Percentiles rank a stretch among this genome's conserved stretches.
Evolutionary conservation across 1,284 basidiomycete species (phyloP).

Genomic region (Pseudozyma thailandica): DNA sequence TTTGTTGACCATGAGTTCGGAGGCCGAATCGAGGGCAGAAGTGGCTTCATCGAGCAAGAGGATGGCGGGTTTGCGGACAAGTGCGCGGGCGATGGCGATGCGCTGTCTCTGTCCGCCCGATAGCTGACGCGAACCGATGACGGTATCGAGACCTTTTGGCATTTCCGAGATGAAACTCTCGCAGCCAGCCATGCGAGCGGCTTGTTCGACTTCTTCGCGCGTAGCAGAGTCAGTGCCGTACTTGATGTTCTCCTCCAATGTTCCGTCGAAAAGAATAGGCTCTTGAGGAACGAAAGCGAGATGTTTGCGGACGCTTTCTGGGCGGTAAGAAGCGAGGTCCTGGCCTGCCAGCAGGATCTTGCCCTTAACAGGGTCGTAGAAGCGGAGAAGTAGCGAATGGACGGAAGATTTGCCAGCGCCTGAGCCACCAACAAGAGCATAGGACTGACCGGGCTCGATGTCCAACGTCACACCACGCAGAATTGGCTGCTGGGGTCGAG

Average conservation of each 20-base stretch:
- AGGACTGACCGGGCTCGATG: slow-evolving; percentile 66
- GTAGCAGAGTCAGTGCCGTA: slow-evolving; percentile 81
- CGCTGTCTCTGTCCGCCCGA: slow-evolving; percentile 71
- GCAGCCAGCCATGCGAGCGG: slow-evolving; percentile 90
- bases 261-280: slow-evolving; percentile 74
- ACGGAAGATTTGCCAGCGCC: slow-evolving; percentile 80
- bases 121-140: slow-evolving; percentile 69
- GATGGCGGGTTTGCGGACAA: slow-evolving; percentile 70
- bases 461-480: slow-evolving; percentile 68
- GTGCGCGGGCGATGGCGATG: slow-evolving; percentile 71
- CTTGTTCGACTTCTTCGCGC: slow-evolving; percentile 83
- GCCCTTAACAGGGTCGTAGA: slow-evolving; percentile 89
- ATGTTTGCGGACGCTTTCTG: slow-evolving; percentile 67
- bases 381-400: slow-evolving; percentile 86
- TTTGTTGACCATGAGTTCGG: slow-evolving; percentile 70
- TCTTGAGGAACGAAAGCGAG: slow-evolving; percentile 67
- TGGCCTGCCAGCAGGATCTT: slow-evolving; percentile 84
- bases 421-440: slow-evolving; percentile 68
- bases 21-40: slow-evolving; percentile 69
- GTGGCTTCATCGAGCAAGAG: slow-evolving; percentile 68
- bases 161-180: slow-evolving; percentile 88
- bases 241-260: slow-evolving; percentile 90
- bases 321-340: slow-evolving; percentile 86
- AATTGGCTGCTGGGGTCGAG: slow-evolving; percentile 66
- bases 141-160: slow-evolving; percentile 83